A percentile compares a stretch with the other conserved stretches of the same genome.
Evolutionary conservation across 345 rosid genomes (phyloP).

Genomic region (Cardamine resedifolia): DNA sequence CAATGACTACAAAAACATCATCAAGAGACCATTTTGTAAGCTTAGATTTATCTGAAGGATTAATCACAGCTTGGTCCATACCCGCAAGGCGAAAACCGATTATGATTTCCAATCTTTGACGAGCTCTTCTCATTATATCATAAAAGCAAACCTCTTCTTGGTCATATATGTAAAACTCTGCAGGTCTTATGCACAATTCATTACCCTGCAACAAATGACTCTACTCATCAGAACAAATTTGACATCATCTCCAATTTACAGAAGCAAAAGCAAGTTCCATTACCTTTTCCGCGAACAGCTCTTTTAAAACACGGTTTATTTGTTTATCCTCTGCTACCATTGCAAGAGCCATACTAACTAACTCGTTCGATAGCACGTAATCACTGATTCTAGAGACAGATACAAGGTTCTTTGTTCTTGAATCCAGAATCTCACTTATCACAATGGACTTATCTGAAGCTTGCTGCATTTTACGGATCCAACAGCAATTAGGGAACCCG

Average conservation of each 20-base stretch:
- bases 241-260: background rate
- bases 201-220: slow-evolving; percentile 58
- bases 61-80: slow-evolving; percentile 71
- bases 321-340: slow-evolving; percentile 97
- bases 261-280: background rate
- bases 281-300: slow-evolving; percentile 87
- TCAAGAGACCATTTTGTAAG: slow-evolving; percentile 77
- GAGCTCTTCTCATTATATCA: slow-evolving; percentile 74
- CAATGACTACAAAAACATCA: slow-evolving; percentile 87
- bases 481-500: slow-evolving; percentile 79
- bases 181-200: slow-evolving; percentile 86
- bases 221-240: slow-evolving; percentile 5
- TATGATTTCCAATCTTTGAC: slow-evolving; percentile 66
- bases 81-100: slow-evolving; percentile 74
- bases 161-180: slow-evolving; percentile 78
- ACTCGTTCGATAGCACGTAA: slow-evolving; percentile 83
- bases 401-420: slow-evolving; percentile 91
- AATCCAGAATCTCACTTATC: slow-evolving; percentile 88
- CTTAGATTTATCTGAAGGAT: slow-evolving; percentile 61
- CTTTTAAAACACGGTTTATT: slow-evolving; percentile 91
- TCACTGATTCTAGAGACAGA: slow-evolving; percentile 93
- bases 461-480: slow-evolving; percentile 94
- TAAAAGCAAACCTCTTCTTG: slow-evolving; percentile 79
- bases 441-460: slow-evolving; percentile 85
- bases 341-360: slow-evolving; percentile 95